Conservation (phyloP, 345 rosid genomes). For the Sisymbrium irio region DNA sequence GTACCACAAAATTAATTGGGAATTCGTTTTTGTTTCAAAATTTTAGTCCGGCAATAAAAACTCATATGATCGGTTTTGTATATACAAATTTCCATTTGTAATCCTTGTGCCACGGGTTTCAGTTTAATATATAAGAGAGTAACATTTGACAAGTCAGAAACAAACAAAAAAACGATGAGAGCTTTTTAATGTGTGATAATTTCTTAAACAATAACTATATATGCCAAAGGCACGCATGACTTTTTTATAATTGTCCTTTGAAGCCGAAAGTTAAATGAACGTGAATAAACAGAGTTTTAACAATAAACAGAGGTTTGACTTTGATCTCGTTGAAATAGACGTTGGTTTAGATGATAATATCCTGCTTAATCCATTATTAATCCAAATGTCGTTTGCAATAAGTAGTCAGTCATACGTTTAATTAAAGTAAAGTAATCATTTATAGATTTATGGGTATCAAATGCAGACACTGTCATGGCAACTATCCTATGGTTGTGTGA, state of each 20-base stretch:
- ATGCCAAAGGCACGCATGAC: not conserved
- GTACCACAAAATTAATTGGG: not conserved
- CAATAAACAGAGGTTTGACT: too few relatives aligned
- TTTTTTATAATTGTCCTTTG: slow-evolving; percentile 6
- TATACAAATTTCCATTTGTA: not conserved
- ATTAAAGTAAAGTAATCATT: not conserved
- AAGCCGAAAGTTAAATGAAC: slow-evolving; percentile 18
- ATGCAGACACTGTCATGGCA: not conserved
- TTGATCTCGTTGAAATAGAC: slow-evolving; percentile 12
- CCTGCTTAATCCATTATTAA: not conserved
- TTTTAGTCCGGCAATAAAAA: not conserved
- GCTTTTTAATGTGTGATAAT: not conserved
- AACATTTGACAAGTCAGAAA: not conserved
- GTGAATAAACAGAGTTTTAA: slow-evolving; percentile 1
- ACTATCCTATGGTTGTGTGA: slow-evolving; percentile 14
- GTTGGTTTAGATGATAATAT: not conserved
- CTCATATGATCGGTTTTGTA: not conserved
- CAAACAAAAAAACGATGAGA: not conserved
- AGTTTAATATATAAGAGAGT: not conserved
- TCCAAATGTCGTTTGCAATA: slow-evolving; percentile 10
- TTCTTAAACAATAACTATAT: not conserved
- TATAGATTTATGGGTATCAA: not conserved
- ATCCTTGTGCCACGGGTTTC: not conserved
- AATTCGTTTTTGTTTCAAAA: not conserved
- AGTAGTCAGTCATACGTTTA: not conserved